A percentile compares a stretch with the other conserved stretches of the same genome.
These are phyloP conservation scores for Vitis hybrid DNA, from an alignment of 177 flowering plant species.

Conservation along the genomic window DNA sequence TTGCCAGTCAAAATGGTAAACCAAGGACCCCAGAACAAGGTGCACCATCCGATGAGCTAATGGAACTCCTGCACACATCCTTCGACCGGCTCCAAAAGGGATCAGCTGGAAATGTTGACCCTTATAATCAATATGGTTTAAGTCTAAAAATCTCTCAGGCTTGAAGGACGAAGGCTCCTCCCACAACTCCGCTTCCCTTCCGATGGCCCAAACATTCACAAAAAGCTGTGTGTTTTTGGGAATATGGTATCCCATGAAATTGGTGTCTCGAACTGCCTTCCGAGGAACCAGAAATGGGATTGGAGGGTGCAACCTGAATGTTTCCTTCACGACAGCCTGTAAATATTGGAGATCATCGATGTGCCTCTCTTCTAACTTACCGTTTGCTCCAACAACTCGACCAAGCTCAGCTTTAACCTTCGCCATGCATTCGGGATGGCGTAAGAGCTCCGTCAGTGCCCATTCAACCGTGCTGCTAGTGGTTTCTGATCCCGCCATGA, in stretches of 20 bases:
- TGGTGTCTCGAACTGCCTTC: slow-evolving; percentile 30
- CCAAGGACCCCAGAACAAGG: slow-evolving; percentile 29
- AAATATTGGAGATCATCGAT: slow-evolving; percentile 36
- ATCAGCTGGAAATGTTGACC: slow-evolving; percentile 31
- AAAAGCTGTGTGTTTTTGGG: slow-evolving; percentile 40
- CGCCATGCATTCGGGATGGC: slow-evolving; percentile 24
- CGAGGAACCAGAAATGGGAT: slow-evolving; percentile 43
- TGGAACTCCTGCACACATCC: slow-evolving; percentile 29
- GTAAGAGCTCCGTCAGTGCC: slow-evolving; percentile 41
- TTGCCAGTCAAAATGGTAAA: slow-evolving; percentile 36
- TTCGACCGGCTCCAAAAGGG: slow-evolving; percentile 35
- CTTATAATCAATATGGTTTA: slow-evolving; percentile 18
- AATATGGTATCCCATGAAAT: slow-evolving; percentile 29
- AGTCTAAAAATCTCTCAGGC: slow-evolving; percentile 35
- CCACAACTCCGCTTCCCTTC: slow-evolving; percentile 36
- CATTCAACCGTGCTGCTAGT: slow-evolving; percentile 36
- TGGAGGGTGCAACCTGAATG: slow-evolving; percentile 40
- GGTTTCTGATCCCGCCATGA: slow-evolving; percentile 34
- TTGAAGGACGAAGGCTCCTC: slow-evolving; percentile 25
- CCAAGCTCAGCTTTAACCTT: slow-evolving; percentile 33
- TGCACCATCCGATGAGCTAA: slow-evolving; percentile 30
- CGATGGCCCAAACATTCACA: slow-evolving; percentile 40
- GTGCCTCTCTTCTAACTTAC: slow-evolving; percentile 30
- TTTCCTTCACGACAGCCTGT: slow-evolving; percentile 36
- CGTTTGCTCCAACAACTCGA: slow-evolving; percentile 24